Percentiles rank a stretch among this genome's conserved stretches.
These are phyloP conservation scores for Fusarium circinatum DNA, from an alignment of 2,329 filamentous ascomycete species.

Conservation along the genomic window DNA sequence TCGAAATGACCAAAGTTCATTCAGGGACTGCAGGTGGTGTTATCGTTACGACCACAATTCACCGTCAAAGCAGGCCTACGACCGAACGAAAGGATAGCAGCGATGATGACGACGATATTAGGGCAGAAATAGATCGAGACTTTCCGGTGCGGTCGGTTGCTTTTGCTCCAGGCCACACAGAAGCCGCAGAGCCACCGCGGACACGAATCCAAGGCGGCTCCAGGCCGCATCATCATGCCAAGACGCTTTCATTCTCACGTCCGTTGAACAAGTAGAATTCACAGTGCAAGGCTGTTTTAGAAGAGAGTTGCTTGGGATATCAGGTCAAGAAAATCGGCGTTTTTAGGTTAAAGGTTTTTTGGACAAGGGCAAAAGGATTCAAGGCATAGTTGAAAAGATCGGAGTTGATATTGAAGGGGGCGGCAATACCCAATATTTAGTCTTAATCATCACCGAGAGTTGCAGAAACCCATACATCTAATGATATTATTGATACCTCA, in stretches of 20 bases:
- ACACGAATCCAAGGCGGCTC: slow-evolving; percentile 42
- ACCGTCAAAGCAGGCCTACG: slow-evolving; percentile 47
- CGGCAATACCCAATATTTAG: slow-evolving; percentile 15
- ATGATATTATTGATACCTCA: background rate
- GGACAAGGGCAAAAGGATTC: background rate
- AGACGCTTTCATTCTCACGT: slow-evolving; percentile 16
- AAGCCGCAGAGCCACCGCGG: slow-evolving; percentile 32
- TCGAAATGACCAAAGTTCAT: slow-evolving; percentile 35
- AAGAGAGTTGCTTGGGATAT: background rate
- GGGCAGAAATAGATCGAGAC: slow-evolving; percentile 4
- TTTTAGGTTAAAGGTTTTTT: background rate
- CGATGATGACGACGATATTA: slow-evolving; percentile 26
- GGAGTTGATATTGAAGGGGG: background rate
- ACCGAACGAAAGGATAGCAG: background rate
- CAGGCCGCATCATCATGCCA: slow-evolving; percentile 9
- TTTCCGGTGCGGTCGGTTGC: slow-evolving; percentile 22
- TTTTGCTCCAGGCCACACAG: slow-evolving; percentile 19
- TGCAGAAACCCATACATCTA: background rate
- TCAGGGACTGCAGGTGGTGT: slow-evolving; percentile 41
- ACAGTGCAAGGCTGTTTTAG: background rate
- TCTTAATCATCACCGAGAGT: background rate
- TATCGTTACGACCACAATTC: slow-evolving; percentile 52
- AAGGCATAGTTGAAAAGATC: background rate
- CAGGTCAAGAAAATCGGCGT: background rate
- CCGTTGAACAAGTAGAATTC: background rate